phyloP scores from a whole-genome alignment of 1,139 yeast species.

The Kodamaea sp. region DNA sequence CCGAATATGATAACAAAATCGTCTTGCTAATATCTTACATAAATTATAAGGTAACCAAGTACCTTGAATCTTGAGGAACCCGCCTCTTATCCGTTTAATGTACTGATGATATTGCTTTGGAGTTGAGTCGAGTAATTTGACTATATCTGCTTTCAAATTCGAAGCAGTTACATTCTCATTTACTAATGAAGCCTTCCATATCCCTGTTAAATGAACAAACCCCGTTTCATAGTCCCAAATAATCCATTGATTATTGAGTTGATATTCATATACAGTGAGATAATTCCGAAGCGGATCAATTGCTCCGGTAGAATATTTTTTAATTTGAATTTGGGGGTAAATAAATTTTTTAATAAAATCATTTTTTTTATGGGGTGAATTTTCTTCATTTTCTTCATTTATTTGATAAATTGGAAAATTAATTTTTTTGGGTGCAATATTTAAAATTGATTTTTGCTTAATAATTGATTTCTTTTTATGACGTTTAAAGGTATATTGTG shows the following conservation, averaged over 20 bases:
- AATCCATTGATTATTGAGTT: constrained; percentile 61
- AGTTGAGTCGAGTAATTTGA: constrained; percentile 66
- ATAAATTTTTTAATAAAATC: constrained; percentile 21
- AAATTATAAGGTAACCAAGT: constrained; percentile 83
- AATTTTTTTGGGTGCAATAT: constrained; percentile 1
- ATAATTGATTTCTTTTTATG: constrained; percentile 8
- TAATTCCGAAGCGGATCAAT: constrained; percentile 53
- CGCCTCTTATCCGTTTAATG: constrained; percentile 82
- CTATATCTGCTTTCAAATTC: constrained; percentile 71
- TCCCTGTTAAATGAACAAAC: constrained; percentile 83
- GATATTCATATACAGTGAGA: constrained; percentile 71
- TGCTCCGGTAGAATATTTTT: constrained; percentile 74
- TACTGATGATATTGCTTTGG: constrained; percentile 62
- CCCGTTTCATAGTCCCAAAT: constrained; percentile 91
- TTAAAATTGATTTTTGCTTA: neutral
- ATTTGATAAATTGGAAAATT: neutral
- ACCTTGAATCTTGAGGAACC: constrained; percentile 89
- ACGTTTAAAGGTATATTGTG: constrained; percentile 7
- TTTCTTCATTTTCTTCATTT: neutral
- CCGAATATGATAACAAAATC: constrained; percentile 77
- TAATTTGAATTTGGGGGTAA: constrained; percentile 45
- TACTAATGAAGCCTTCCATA: constrained; percentile 73
- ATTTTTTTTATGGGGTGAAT: constrained; percentile 19
- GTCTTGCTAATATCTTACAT: constrained; percentile 64
- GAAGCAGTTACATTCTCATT: constrained; percentile 5